A percentile compares a stretch with the other conserved stretches of the same genome.
Conservation (phyloP, 768 basidiomycete genomes). For the Rubroboletus pulcherrimus region DNA sequence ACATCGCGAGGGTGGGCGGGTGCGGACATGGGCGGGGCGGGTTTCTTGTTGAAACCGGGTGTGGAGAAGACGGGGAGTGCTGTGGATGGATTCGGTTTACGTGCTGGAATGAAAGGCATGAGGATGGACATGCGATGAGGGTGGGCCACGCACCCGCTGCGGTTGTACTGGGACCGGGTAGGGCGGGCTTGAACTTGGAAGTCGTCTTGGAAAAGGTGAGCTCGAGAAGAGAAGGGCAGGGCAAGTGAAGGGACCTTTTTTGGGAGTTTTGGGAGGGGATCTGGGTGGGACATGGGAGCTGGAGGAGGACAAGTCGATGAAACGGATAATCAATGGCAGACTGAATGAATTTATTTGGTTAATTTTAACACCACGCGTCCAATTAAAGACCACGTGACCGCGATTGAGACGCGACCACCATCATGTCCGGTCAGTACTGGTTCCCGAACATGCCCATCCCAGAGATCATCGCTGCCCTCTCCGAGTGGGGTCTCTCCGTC, state of each 20-base stretch:
- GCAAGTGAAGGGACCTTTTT: conserved; percentile 10
- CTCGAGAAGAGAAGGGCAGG: not conserved
- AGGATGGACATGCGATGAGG: not conserved
- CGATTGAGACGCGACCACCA: conserved; percentile 8
- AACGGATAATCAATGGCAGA: conserved; percentile 3
- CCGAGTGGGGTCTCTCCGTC: conserved; percentile 65
- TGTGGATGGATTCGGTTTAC: conserved; percentile 10
- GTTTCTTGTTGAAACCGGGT: conserved; percentile 37
- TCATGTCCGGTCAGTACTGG: conserved; percentile 41
- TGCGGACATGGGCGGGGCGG: conserved; percentile 7
- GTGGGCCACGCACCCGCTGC: conserved; percentile 10
- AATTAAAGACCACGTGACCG: conserved; percentile 27
- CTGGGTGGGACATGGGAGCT: conserved; percentile 4
- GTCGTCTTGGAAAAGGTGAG: conserved; percentile 2
- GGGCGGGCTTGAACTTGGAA: conserved; percentile 48
- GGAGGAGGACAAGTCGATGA: not conserved
- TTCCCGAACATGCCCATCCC: conserved; percentile 63
- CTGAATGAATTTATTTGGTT: too few relatives aligned
- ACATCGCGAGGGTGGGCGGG: conserved; percentile 2
- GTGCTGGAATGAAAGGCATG: conserved; percentile 18
- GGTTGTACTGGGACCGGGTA: not conserved
- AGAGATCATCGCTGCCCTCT: conserved; percentile 63
- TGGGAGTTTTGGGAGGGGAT: not conserved
- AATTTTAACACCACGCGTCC: conserved; percentile 5
- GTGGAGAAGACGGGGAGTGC: conserved; percentile 43